Evolutionary conservation across 2,329 filamentous ascomycete species (phyloP).

Genomic region (Talaromyces sp.): DNA sequence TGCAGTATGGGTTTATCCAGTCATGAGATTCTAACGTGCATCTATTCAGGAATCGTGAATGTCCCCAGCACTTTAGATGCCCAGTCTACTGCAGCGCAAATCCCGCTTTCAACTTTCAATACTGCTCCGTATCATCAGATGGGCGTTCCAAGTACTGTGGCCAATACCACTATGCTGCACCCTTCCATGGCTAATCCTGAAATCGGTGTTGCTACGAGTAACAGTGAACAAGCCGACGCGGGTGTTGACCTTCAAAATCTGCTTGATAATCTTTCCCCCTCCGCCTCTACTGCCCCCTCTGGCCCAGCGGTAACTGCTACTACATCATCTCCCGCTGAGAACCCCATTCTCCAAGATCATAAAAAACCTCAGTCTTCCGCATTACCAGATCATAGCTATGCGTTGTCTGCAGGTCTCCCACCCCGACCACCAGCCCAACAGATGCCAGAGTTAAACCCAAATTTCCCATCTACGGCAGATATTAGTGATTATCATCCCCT

Average conservation of each 20-base stretch:
- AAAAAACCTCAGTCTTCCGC: slow-evolving; percentile 25
- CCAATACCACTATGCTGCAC: not conserved
- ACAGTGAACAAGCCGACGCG: slow-evolving; percentile 26
- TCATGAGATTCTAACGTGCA: slow-evolving; percentile 8
- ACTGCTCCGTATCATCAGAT: not conserved
- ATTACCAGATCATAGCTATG: slow-evolving; percentile 5
- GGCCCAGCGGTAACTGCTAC: slow-evolving; percentile 26
- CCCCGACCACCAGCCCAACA: slow-evolving; percentile 47
- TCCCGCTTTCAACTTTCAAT: not conserved
- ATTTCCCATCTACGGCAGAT: slow-evolving; percentile 38
- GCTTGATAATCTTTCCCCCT: slow-evolving; percentile 47
- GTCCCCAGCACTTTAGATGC: not conserved
- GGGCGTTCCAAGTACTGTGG: not conserved
- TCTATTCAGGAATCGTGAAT: slow-evolving; percentile 8
- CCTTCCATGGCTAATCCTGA: not conserved
- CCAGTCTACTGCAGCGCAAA: not conserved
- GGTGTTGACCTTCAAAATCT: slow-evolving; percentile 49
- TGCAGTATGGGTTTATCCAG: not conserved
- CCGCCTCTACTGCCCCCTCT: slow-evolving; percentile 28
- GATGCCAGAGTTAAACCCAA: slow-evolving; percentile 38
- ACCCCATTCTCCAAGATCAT: slow-evolving; percentile 29
- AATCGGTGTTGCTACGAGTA: slow-evolving; percentile 21
- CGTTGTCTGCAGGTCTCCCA: slow-evolving; percentile 35
- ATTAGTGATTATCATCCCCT: slow-evolving; percentile 41
- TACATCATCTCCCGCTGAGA: slow-evolving; percentile 25